Base-by-base conservation (phyloP, 129 eudicot genomes). In the Tagetes erecta region DNA sequence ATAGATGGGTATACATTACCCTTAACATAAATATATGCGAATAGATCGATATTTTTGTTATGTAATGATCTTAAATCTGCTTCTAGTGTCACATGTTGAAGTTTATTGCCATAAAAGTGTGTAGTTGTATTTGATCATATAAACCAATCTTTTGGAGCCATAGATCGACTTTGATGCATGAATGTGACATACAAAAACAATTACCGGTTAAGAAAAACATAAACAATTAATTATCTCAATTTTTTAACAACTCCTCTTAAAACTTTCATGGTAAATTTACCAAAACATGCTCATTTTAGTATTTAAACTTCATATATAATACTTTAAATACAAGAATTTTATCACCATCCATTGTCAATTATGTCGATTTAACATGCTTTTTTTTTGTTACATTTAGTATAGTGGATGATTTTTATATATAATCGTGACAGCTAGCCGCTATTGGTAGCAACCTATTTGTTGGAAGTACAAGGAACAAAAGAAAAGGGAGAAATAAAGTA, bases 391-490 rank as follows among this genome's bases (percentile, higher is more conserved):
- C 49, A 44, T 10, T 47, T 2, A 47, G 11, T 11, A 47, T 10
- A 10, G 52, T 2, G 2, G 52, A 1, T 2, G 13, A 47, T 10
- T 47, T 11, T 47, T 27, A 68, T 47, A 8, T 49, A 34, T 33
- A 5, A 4, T 11, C 8, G 8, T 37, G 56, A 1, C n/a, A 47
- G 52, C 12, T 47, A 10, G 1, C 4, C 44, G 44, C 44, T 56
- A 35, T 74, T 57, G 68, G 42, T 59, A 42, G 31, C 41, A 46
- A 63, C 78, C 53, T 59, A 65, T 11, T 82, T 77, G 89, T 77
- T 82, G 80, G 82, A 84, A 82, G 71, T 77, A 79, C 80, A 80
- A 85, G 87, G 79, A 78, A 77, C 87, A 80, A 84, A 87, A 80
- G 72, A 80, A 73, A 62, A 76, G 67, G 64, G 64, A 46, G 13